A percentile compares a stretch with the other conserved stretches of the same genome.
These are phyloP conservation scores for Luffa aegyptiaca DNA, from an alignment of 306 rosid species.

Conservation along the genomic window DNA sequence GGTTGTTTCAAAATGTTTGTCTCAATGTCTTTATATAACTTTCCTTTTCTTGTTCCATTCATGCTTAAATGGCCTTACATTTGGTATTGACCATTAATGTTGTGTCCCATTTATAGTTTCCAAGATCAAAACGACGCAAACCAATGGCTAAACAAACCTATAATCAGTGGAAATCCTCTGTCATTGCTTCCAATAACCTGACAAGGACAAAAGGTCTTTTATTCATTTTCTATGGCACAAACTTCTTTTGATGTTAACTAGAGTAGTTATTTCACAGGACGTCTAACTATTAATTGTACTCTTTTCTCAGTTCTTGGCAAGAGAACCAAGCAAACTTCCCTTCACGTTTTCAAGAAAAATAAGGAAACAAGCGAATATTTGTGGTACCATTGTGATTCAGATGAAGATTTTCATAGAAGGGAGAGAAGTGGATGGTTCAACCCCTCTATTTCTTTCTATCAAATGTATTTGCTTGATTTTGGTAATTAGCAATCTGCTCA, in stretches of 20 bases:
- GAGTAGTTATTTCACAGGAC: neutral
- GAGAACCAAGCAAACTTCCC: constrained; percentile 45
- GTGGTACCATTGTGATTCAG: constrained; percentile 6
- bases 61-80: neutral
- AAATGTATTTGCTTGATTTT: neutral
- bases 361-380: neutral
- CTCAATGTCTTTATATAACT: neutral
- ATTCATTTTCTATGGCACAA: neutral
- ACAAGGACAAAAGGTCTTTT: constrained; percentile 44
- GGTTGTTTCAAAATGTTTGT: neutral
- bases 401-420: neutral
- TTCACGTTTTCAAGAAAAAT: constrained; percentile 36
- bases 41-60: neutral
- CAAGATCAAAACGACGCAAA: constrained; percentile 53
- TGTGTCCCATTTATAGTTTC: constrained; percentile 22
- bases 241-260: neutral
- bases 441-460: neutral
- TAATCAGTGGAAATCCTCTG: constrained; percentile 64
- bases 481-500: no score
- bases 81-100: neutral
- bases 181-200: constrained; percentile 45
- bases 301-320: constrained; percentile 36
- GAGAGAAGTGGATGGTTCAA: neutral
- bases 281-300: neutral
- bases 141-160: constrained; percentile 39